A percentile compares a stretch with the other conserved stretches of the same genome.
Evolutionary conservation across 2,329 filamentous ascomycete species (phyloP).

Genomic region (Fusarium clavum): DNA sequence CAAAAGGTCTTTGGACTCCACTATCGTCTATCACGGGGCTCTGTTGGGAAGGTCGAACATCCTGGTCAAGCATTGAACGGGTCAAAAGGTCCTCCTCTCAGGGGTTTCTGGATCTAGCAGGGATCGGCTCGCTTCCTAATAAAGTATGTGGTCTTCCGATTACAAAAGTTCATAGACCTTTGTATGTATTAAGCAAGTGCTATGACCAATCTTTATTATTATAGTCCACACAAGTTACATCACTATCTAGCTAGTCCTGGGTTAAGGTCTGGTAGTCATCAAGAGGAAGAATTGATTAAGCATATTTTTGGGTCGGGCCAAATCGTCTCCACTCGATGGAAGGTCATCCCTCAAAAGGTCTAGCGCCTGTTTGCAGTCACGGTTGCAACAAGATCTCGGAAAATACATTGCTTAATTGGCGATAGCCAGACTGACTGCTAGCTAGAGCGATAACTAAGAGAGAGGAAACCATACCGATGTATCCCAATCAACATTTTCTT

Average conservation of each 20-base stretch:
- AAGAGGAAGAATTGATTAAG: not conserved
- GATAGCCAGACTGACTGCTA: not conserved
- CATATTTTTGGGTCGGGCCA: not conserved
- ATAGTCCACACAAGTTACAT: not conserved
- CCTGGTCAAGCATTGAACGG: not conserved
- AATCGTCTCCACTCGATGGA: not conserved
- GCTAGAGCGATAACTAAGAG: not conserved
- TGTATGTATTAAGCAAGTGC: not conserved
- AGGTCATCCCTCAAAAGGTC: not conserved
- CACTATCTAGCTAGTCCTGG: not conserved
- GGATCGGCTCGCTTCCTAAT: not conserved
- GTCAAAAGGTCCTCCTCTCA: not conserved
- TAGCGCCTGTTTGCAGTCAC: not conserved
- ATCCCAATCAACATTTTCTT: constrained; percentile 25
- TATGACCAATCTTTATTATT: not conserved
- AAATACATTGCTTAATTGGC: fast-evolving
- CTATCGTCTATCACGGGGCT: not conserved
- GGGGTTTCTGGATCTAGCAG: not conserved
- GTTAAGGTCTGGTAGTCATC: not conserved
- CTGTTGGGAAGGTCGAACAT: constrained; percentile 1
- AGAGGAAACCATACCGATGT: constrained; percentile 16
- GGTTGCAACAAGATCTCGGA: not conserved
- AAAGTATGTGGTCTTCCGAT: not conserved
- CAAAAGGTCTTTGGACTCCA: constrained; percentile 5
- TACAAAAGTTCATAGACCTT: not conserved